phyloP scores from a whole-genome alignment of 2,329 filamentous ascomycete species.

The Xylariaceae sp. region DNA sequence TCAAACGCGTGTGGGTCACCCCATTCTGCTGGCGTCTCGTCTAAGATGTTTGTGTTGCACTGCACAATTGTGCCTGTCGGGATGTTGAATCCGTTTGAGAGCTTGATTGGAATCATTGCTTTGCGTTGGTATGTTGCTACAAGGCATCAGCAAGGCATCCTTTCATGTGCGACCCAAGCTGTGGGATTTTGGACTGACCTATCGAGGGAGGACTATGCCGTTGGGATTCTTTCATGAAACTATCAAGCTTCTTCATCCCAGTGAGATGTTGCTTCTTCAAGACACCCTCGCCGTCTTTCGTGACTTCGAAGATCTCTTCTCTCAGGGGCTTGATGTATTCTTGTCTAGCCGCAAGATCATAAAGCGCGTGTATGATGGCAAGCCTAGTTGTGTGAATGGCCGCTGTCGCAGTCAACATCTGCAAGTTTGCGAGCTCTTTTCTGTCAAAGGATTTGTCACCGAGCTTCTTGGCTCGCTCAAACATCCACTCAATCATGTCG shows the following conservation, averaged over 20 bases:
- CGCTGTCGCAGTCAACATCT: slow-evolving; percentile 33
- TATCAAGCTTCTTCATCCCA: slow-evolving; percentile 35
- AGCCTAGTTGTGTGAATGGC: slow-evolving; percentile 36
- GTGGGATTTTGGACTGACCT: slow-evolving; percentile 18
- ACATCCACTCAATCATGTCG: slow-evolving; percentile 32
- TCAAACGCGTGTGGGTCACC: slow-evolving; percentile 27
- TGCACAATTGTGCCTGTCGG: slow-evolving; percentile 28
- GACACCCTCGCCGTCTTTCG: slow-evolving; percentile 23
- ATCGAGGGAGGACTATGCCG: slow-evolving; percentile 30
- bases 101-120: slow-evolving; percentile 27
- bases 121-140: slow-evolving; percentile 29
- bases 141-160: background rate
- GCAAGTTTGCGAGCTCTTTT: slow-evolving; percentile 28
- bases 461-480: slow-evolving; percentile 24
- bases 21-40: slow-evolving; percentile 26
- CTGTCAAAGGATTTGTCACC: slow-evolving; percentile 25
- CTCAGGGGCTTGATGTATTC: slow-evolving; percentile 43
- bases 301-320: slow-evolving; percentile 36
- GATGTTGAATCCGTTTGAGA: slow-evolving; percentile 34
- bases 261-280: slow-evolving; percentile 30
- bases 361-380: slow-evolving; percentile 36
- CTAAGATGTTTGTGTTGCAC: slow-evolving; percentile 28
- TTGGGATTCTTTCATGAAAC: slow-evolving; percentile 39
- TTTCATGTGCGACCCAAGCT: no score
- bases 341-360: slow-evolving; percentile 40